Base-by-base conservation (phyloP, 1,284 basidiomycete species). In the Butyriboletus pseudospeciosus region DNA sequence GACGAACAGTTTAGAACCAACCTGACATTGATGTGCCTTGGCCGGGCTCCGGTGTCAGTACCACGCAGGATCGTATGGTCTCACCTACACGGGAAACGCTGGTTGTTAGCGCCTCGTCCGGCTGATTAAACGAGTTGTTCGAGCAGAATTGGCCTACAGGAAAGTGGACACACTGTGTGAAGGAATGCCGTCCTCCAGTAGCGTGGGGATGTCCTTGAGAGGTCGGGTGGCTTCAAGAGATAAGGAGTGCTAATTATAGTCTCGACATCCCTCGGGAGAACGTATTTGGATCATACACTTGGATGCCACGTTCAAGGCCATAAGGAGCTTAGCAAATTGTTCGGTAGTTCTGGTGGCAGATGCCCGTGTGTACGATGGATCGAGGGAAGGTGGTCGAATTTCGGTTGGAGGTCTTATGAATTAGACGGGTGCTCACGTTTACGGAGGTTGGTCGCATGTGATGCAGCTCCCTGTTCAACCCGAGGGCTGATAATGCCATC, bases 241-340 rank as follows among this genome's bases (percentile, higher is more conserved):
- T 41, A 17, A 39, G 26, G 5, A 14, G 25, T 7, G 20, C 25
- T 49, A 54, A 65, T 50, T 49, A 49, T 61, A 50, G 14, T 28
- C 20, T 30, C 10, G 20, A 36, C 17, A 38, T 49, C 45, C 48
- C 44, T 42, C 50, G 48, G 28, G 32, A 34, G 13, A 34, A 47
- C 34, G n/a, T 38, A 55, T 48, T 44, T 30, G 39, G 26, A 40
- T 16, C 44, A 42, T 26, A 41, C 30, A 26, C 39, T 32, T 49
- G 30, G 20, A 41, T 54, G 32, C 32, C 44, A 60, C 30, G 49
- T 26, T 28, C 20, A 20, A 20, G 35, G 37, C 47, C 32, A 32
- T 28, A 25, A 12, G 6, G 42, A 26, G 35, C 8, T 36, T 7
- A 28, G 28, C 25, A 38, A 35, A 36, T 10, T 16, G 30, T 25